Evolutionary conservation across 176 grass and related monocot species (phyloP), one percentile per base, ranked within the genome.

Genomic region (Phragmites australis): DNA sequence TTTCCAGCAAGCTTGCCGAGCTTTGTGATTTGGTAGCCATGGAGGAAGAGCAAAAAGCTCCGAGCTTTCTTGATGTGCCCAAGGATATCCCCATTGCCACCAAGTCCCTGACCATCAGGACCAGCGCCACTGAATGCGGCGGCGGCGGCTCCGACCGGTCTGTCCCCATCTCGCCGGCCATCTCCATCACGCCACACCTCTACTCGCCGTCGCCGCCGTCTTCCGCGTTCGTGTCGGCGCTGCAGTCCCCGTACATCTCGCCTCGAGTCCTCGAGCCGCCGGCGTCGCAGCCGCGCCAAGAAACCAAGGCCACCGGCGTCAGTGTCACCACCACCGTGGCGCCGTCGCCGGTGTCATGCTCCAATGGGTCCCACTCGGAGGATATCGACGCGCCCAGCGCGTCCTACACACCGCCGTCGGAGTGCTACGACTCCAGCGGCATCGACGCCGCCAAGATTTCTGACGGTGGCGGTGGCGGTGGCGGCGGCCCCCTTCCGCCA

Each of bases 211-310:
- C 90, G 34, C 97, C 97, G 21, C 97, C 97, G 32, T 93, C 88
- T 6, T 99, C 97, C 10, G 97, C 97, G 6, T 99, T 99, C 69
- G 93, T 99, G 32, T 99, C 93, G 31, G 97, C 97, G 59, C 77
- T 99, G 50, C 97, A 99, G 74, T 99, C 97, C 34, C 97, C 97
- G 22, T 99, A 99, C 86, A 99, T 99, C 70, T 99, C 97, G 2
- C 97, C 97, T 8, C 82, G 97, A 65, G 82, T 78, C 27, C 43
- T 91, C 21, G 90, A 93, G 26, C 90, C 90, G 18, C 87, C 87
- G 67, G 62, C 61, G 67, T 53, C 40, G 30, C 79, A 74, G 75
- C 70, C 1, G 76, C 60, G 76, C 70, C 82, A 77, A 18, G 81
- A 84, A n/a, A 42, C 42, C 84, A 83, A 53, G 52, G 27, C 17